phyloP scores from a whole-genome alignment of 768 basidiomycete genomes.

The Coprinopsis sp. region DNA sequence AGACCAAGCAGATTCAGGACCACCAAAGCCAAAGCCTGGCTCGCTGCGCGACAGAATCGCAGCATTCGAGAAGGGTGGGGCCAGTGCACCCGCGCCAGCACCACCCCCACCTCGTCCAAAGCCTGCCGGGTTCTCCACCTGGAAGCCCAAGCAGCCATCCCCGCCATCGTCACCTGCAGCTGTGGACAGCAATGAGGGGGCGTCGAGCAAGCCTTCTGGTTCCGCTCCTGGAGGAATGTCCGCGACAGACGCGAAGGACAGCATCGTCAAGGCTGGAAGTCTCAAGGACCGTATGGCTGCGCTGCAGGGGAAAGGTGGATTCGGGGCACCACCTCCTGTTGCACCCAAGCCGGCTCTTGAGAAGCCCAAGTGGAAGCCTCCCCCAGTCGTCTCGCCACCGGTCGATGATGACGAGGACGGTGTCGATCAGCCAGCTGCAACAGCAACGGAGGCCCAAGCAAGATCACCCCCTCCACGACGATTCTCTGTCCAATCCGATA shows the following conservation, averaged over 20 bases:
- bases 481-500: constrained; percentile 16
- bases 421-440: constrained; percentile 8
- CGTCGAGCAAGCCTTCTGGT: constrained; percentile 15
- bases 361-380: constrained; percentile 86
- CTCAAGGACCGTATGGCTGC: constrained; percentile 96
- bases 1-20: constrained; percentile 42
- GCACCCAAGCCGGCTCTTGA: constrained; percentile 57
- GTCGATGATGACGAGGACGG: constrained; percentile 40
- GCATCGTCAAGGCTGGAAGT: constrained; percentile 74
- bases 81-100: constrained; percentile 29
- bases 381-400: constrained; percentile 48
- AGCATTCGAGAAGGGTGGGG: constrained; percentile 70
- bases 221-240: constrained; percentile 53
- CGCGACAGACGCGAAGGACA: constrained; percentile 83
- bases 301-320: constrained; percentile 77
- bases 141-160: constrained; percentile 64
- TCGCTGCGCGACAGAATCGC: constrained; percentile 87
- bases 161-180: constrained; percentile 39
- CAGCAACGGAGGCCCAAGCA: constrained; percentile 22
- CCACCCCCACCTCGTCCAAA: constrained; percentile 60
- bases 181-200: constrained; percentile 10
- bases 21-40: constrained; percentile 63
- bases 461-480: constrained; percentile 16
- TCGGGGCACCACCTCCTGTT: constrained; percentile 56
- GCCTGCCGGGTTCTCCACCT: constrained; percentile 54